These are phyloP conservation scores for Bipolaris zeicola DNA, from an alignment of 2,329 filamentous ascomycete genomes.

Conservation along the genomic window DNA sequence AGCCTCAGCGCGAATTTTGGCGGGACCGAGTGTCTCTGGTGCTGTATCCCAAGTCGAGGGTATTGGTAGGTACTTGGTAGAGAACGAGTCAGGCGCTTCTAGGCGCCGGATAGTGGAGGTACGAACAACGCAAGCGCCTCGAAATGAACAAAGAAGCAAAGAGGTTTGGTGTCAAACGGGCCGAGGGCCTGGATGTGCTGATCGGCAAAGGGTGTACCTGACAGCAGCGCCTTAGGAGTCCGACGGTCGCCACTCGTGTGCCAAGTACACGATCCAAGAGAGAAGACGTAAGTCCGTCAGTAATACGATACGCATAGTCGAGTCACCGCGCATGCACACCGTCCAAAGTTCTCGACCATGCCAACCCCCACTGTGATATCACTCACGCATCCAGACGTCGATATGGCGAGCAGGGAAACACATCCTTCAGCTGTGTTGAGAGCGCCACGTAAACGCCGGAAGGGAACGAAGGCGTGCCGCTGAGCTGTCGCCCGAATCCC, in stretches of 20 bases:
- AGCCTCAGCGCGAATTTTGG: background rate
- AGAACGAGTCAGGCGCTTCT: background rate
- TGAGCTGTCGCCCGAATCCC: slow-evolving; percentile 6
- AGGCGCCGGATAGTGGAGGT: background rate
- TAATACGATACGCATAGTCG: background rate
- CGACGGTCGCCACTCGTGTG: background rate
- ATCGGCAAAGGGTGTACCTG: slow-evolving; percentile 1
- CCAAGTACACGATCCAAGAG: background rate
- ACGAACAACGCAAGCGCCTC: background rate
- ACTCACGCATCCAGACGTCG: background rate
- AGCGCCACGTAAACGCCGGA: slow-evolving; percentile 11
- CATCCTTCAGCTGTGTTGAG: slow-evolving; percentile 15
- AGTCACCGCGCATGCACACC: background rate
- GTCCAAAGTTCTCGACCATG: slow-evolving; percentile 7
- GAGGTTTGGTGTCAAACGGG: slow-evolving; percentile 1
- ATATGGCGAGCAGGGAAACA: slow-evolving; percentile 4
- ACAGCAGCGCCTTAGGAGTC: background rate
- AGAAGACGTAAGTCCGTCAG: background rate
- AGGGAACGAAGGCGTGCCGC: slow-evolving; percentile 7
- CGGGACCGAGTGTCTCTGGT: background rate
- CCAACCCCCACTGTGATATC: slow-evolving; percentile 1
- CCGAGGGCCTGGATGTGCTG: slow-evolving; percentile 3
- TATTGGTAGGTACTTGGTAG: background rate
- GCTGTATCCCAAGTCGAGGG: background rate
- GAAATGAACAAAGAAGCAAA: slow-evolving; percentile 1